Base-by-base conservation (phyloP, 2,329 filamentous ascomycete genomes). In the Cordyceps javanica region DNA sequence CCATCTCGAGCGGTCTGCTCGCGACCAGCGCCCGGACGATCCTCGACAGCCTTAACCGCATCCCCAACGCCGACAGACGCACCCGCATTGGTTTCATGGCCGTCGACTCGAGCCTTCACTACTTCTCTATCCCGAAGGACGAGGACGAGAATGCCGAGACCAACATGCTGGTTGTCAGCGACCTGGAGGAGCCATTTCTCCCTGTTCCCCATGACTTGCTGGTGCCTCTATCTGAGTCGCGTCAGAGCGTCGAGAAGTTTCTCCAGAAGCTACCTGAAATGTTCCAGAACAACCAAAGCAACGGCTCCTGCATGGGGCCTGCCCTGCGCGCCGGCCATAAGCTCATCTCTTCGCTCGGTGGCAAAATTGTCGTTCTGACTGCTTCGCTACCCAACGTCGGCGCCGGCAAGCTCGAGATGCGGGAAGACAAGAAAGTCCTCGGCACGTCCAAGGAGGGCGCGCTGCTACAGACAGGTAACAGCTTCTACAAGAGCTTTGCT, bases 401-500 rank as follows among this genome's bases (percentile, higher is more conserved):
- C 59, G 86, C 89, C 62, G 94, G 93, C 59, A 92, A 92, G 75
- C 83, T 96, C 57, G 91, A 95, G 38, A 89, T 95, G 85, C 83
- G 94, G 67, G 93, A 97, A 73, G 92, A 99, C 73, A 97, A 97
- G 80, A 97, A 96, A 75, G 75, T 96, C 16, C 79, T 99, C 25
- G 94, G 94, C 36, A 99, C 94, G 1, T 91, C 88, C 63, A 97
- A 97, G 73, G 94, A 99, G 71, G 91, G 84, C 63, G 79, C 82
- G 61, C 81, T 99, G 32, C 77, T 99, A 54, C 93, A 97, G 71
- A 97, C 94, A 0, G 89, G 85, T 41, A 97, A 91, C 76, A 91
- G 90, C 68, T 99, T 97, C 74, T 99, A 97, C 82, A 99, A 99
- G 80, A 96, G 90, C 67, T 99, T 99, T 68, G 94, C 94, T 0